phyloP scores from a whole-genome alignment of 805 yeast species.

The Maudiozyma bulderi region DNA sequence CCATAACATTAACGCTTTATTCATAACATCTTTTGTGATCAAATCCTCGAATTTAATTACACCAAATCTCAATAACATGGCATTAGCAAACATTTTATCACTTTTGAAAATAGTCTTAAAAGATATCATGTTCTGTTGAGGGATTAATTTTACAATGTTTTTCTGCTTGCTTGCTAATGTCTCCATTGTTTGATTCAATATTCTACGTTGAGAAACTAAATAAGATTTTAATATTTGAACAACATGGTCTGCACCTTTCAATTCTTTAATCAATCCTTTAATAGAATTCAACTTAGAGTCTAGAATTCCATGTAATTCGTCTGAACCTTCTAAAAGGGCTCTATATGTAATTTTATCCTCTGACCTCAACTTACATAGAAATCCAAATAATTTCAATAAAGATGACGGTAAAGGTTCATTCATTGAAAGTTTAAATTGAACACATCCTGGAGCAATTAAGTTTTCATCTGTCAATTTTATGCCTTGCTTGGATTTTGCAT shows the following conservation, averaged over 20 bases:
- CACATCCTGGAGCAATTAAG: conserved; percentile 25
- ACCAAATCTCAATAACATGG: conserved; percentile 50
- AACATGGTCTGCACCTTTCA: conserved; percentile 19
- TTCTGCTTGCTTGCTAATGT: conserved; percentile 18
- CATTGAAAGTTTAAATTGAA: conserved; percentile 35
- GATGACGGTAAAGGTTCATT: conserved; percentile 33
- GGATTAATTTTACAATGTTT: conserved; percentile 37
- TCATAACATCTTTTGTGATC: conserved; percentile 38
- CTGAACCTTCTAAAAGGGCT: conserved; percentile 51
- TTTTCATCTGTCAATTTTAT: conserved; percentile 31
- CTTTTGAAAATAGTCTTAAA: conserved; percentile 49
- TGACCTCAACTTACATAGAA: conserved; percentile 39
- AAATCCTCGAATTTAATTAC: conserved; percentile 45
- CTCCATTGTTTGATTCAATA: conserved; percentile 39
- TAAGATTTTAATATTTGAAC: conserved; percentile 36
- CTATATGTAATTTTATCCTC: conserved; percentile 42
- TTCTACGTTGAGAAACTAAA: conserved; percentile 38
- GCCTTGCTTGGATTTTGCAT: conserved; percentile 28
- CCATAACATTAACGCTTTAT: conserved; percentile 54
- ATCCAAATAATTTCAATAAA: conserved; percentile 45
- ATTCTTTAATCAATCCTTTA: conserved; percentile 25
- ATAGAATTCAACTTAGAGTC: conserved; percentile 39
- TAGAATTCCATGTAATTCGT: conserved; percentile 43
- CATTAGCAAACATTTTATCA: conserved; percentile 44
- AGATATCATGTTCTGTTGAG: conserved; percentile 29